Evolutionary conservation across 1,284 basidiomycete species (phyloP), one percentile per base, ranked within the genome.

Genomic region (Melampsora occidentalis): DNA sequence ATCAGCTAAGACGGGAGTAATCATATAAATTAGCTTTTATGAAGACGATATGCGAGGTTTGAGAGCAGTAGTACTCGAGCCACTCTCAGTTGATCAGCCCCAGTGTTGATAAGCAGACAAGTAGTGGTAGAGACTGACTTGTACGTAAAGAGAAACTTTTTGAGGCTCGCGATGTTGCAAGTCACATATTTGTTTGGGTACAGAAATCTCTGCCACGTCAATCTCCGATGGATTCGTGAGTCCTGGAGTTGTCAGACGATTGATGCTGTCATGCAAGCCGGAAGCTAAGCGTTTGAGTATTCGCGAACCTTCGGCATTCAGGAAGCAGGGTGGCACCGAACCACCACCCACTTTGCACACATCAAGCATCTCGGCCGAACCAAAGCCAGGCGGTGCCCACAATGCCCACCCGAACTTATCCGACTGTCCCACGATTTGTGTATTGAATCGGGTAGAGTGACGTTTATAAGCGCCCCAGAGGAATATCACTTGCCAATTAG

Each of bases 391-490:
- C 18, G 70, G 70, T 12, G 25, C 46, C 70, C 70, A 72, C 22
- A 72, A 48, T 9, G 70, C 70, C 70, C 70, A 72, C n/a, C 65
- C 48, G 33, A 64, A 72, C n/a, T 7, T 4, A 16, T 53, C 49
- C 2, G 61, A 49, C 12, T 61, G 48, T 7, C 70, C 70, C 18
- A 72, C 39, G 25, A 72, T 65, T n/a, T 72, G 70, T 9, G 70
- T 65, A 49, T 72, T 48, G 51, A 63, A 72, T 59, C 63, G 12
- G 2, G 42, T 16, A 25, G 61, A 64, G 16, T 39, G 5, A 5
- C 70, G 70, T 72, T 72, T 72, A 46, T 33, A 39, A 2, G 65
- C 70, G 25, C 65, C 65, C 46, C 61, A 72, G 9, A 72, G 62
- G 31, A 72, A 53, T 14, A 72, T 31, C 22, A 72, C 51, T 22